Evolutionary conservation across 345 rosid genomes (phyloP).

Genomic region (Sisymbrium irio): DNA sequence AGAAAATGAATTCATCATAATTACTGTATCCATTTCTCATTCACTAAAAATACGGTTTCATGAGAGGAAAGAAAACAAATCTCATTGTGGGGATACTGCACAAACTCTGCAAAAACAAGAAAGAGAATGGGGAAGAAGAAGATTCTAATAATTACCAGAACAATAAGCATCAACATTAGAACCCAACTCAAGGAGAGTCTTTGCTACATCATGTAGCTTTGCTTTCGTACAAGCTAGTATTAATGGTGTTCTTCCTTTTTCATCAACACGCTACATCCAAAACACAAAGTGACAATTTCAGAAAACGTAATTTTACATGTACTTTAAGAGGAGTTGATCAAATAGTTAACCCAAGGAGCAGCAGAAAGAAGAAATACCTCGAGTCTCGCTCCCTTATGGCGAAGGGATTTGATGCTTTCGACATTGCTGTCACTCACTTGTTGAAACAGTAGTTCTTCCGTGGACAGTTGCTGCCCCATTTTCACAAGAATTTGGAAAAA

Average conservation of each 20-base stretch:
- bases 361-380: conserved; percentile 45
- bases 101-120: not conserved
- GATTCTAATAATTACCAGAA: conserved; percentile 45
- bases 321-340: not conserved
- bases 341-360: not conserved
- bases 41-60: too few relatives aligned
- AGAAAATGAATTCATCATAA: too few relatives aligned
- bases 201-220: conserved; percentile 54
- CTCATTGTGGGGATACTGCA: not conserved
- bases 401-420: conserved; percentile 69
- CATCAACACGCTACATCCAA: conserved; percentile 70
- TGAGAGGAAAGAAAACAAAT: too few relatives aligned
- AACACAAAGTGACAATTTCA: not conserved
- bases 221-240: conserved; percentile 71
- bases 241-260: conserved; percentile 87
- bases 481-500: not conserved
- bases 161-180: conserved; percentile 82
- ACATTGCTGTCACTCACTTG: conserved; percentile 55
- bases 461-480: conserved; percentile 39
- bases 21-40: too few relatives aligned
- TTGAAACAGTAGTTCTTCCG: conserved; percentile 63
- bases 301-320: not conserved
- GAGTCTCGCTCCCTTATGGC: conserved; percentile 70
- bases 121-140: not conserved
- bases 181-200: conserved; percentile 76